A percentile compares a stretch with the other conserved stretches of the same genome.
These are phyloP conservation scores for Xanthoconium separans DNA, from an alignment of 1,284 basidiomycete species.

Conservation along the genomic window DNA sequence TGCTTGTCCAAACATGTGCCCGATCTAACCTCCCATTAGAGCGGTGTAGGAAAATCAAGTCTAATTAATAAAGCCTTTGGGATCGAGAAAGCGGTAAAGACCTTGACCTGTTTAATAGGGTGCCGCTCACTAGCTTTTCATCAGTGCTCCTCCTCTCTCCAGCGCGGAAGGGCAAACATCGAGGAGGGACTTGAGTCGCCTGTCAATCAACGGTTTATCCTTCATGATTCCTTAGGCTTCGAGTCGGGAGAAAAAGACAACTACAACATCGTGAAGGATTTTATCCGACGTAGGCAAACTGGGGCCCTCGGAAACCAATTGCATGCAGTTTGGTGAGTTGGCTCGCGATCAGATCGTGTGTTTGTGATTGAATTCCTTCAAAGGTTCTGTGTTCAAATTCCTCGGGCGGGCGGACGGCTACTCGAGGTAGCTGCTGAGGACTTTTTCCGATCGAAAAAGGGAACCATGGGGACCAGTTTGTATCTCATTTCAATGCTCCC, in stretches of 20 bases:
- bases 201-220: constrained; percentile 2
- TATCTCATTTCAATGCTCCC: not conserved
- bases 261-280: not conserved
- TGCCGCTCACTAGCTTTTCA: not conserved
- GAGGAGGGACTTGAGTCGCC: not conserved
- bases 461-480: not conserved
- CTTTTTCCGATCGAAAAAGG: constrained; percentile 1
- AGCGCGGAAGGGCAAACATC: not conserved
- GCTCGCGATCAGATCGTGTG: not conserved
- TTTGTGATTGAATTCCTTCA: not conserved
- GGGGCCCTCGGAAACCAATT: not conserved
- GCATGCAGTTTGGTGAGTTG: constrained; percentile 1
- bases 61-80: constrained; percentile 3
- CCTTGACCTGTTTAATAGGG: not conserved
- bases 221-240: constrained; percentile 6
- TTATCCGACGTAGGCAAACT: not conserved
- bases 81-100: not conserved
- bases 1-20: not conserved
- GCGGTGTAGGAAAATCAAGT: constrained; percentile 1
- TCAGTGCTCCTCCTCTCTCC: not conserved
- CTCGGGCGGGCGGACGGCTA: not conserved
- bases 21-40: not conserved
- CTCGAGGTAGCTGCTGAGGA: not conserved
- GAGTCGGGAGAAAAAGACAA: constrained; percentile 1
- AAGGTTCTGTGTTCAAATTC: constrained; percentile 4